Conservation (phyloP, 345 rosid species). For the Acer yangbiense region DNA sequence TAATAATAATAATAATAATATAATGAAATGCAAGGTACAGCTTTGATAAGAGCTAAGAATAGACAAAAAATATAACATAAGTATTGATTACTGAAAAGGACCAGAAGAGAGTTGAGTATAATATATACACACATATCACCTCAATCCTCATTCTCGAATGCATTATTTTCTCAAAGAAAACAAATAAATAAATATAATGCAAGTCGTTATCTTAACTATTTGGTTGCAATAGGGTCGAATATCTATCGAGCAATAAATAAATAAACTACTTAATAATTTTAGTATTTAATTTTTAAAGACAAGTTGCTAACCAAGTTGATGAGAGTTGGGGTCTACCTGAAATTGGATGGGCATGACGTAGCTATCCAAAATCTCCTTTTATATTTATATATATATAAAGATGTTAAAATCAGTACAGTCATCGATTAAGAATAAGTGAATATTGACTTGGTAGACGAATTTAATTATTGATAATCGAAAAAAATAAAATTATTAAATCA, state of each 20-base stretch:
- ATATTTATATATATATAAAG: no score
- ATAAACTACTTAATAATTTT: background rate
- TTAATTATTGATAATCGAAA: no score
- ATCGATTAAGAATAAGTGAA: no score
- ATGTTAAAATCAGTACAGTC: no score
- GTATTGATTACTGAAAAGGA: background rate
- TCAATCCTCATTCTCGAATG: background rate
- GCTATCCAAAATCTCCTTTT: background rate
- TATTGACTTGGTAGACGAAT: no score
- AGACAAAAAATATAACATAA: background rate
- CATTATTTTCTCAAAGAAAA: background rate
- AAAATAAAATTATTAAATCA: no score
- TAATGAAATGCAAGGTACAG: no score
- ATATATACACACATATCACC: background rate
- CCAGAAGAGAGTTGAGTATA: background rate
- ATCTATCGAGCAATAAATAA: background rate
- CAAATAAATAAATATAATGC: background rate
- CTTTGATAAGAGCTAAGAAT: background rate
- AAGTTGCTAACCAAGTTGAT: constrained; percentile 32
- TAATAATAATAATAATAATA: no score
- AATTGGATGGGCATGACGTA: constrained; percentile 29
- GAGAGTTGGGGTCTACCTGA: background rate
- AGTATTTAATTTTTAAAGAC: background rate
- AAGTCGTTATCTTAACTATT: background rate
- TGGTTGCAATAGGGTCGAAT: background rate